Evolutionary conservation across 176 grass and related monocot genomes (phyloP).

Genomic region (Carex cristatella): DNA sequence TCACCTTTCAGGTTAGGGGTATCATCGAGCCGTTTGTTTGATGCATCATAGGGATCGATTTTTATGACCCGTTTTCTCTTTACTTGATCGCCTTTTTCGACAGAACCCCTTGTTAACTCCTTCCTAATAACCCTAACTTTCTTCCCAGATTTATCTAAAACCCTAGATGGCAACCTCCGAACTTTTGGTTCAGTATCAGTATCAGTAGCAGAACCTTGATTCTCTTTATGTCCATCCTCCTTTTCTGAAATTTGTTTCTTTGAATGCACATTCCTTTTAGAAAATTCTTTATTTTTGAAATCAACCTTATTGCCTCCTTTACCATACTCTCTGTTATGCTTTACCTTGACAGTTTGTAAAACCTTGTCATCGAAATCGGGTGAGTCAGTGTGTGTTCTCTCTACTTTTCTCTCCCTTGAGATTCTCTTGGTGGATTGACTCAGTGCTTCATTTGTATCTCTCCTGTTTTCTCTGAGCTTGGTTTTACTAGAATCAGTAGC

Average conservation of each 20-base stretch:
- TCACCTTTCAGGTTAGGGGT: constrained; percentile 36
- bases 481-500: constrained; percentile 11
- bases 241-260: constrained; percentile 23
- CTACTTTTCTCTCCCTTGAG: constrained; percentile 12
- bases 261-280: constrained; percentile 7
- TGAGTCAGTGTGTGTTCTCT: constrained; percentile 11
- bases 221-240: constrained; percentile 31
- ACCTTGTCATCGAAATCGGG: constrained; percentile 17
- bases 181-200: constrained; percentile 32
- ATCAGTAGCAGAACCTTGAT: constrained; percentile 2
- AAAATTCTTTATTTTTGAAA: background rate
- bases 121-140: constrained; percentile 59
- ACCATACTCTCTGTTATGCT: constrained; percentile 16
- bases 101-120: constrained; percentile 32
- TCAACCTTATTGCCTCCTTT: constrained; percentile 25
- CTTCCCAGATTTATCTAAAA: constrained; percentile 67
- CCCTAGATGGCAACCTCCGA: constrained; percentile 32
- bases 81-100: constrained; percentile 39
- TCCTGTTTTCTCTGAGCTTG: background rate
- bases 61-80: constrained; percentile 76
- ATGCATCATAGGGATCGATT: constrained; percentile 69
- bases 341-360: constrained; percentile 19
- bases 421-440: background rate
- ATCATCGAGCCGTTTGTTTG: constrained; percentile 88
- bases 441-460: background rate